Base-by-base conservation (phyloP, 192 early-diverging fungal genomes). In the Backusella luteola region DNA sequence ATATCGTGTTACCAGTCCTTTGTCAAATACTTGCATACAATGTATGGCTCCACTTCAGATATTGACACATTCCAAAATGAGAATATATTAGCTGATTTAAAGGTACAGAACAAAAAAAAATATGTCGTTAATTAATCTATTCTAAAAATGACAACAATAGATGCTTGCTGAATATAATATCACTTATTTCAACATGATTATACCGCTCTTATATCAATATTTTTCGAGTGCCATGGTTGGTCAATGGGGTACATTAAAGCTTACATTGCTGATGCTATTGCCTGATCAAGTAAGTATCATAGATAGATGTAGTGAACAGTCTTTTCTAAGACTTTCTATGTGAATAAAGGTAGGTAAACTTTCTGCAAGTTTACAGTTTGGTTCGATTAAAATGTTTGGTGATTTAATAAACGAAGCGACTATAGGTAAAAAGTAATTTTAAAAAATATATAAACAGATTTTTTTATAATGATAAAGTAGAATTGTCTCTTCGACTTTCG, bases 331-430 rank as follows among this genome's bases (percentile, higher is more conserved):
- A 39, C 38, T 39, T 39, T 39, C 9, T 39, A 34, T n/a, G 5
- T 5, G 17, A 29, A 19, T 23, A 38, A 74, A 66, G 36, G 6
- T 70, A 41, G 75, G 75, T 2, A 42, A 53, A 35, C 42, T 73
- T 34, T 56, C 39, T 19, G 56, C 35, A 44, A 34, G 32, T 23
- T 71, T 77, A 49, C 76, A 73, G 34, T 34, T 42, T 26, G 76
- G 76, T 2, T 59, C 69, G 3, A 17, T 73, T 35, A 17, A 46
- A 19, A n/a, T 77, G 3, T 77, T 77, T 77, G 76, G 76, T 49
- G 59, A 73, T 6, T 21, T 21, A n/a, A 32, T 49, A 34, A 42
- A 73, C 29, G 35, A 44, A 44, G 46, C 42, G 56, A 59, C n/a
- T 8, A 39, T 36, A 36, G 34, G 38, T 39, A 41, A 39, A 11